A percentile compares a stretch with the other conserved stretches of the same genome.
These are phyloP conservation scores for Citrus mangshanensis DNA, from an alignment of 345 rosid species.

Conservation along the genomic window DNA sequence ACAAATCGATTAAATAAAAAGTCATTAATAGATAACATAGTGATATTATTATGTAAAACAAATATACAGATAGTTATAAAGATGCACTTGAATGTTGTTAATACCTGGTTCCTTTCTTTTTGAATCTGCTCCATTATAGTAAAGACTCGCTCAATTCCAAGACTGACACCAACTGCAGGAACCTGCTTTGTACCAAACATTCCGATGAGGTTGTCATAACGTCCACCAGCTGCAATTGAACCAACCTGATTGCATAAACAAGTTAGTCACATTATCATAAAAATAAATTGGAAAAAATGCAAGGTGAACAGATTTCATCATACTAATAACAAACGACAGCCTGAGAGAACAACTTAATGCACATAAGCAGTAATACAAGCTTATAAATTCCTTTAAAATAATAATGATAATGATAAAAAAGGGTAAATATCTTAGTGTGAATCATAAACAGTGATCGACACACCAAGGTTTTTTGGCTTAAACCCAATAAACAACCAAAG, in stretches of 20 bases:
- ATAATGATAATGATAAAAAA: neutral
- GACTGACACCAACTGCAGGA: constrained; percentile 92
- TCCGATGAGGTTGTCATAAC: constrained; percentile 89
- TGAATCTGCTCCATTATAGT: constrained; percentile 77
- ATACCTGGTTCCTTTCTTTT: constrained; percentile 65
- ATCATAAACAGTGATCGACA: too few relatives aligned
- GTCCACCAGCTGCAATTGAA: constrained; percentile 90
- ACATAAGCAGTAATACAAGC: neutral
- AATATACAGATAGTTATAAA: neutral
- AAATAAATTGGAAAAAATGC: neutral
- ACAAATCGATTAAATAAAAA: neutral
- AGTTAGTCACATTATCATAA: neutral
- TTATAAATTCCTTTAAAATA: neutral
- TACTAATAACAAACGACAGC: neutral
- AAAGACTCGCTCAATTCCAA: constrained; percentile 89
- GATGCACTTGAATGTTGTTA: neutral
- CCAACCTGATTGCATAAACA: constrained; percentile 64
- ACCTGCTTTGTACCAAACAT: constrained; percentile 87
- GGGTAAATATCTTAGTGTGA: neutral
- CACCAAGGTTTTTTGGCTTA: too few relatives aligned
- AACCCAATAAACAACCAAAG: neutral
- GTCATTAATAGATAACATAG: neutral
- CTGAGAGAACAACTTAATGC: neutral
- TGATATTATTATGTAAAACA: neutral
- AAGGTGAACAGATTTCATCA: neutral